Evolutionary conservation across 192 early-diverging fungal genomes (phyloP), one percentile per base, ranked within the genome.

Genomic region (Thamnidium elegans): DNA sequence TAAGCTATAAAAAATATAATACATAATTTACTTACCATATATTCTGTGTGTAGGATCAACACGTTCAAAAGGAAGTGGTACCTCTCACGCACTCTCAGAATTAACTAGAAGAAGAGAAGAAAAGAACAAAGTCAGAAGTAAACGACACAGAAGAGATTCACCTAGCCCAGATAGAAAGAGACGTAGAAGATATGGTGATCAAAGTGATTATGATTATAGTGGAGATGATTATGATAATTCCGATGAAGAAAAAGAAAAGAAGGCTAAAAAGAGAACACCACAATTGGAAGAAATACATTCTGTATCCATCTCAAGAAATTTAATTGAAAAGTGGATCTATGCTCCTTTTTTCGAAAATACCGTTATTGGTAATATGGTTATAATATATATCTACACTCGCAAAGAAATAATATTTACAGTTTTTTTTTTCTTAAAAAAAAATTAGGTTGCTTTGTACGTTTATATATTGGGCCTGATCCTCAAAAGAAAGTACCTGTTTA

Each of bases 241-340:
- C 0, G 75, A 75, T 5, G 79, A 75, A 36, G 73, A 78, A 50
- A 68, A 53, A 8, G 73, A 69, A 11, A 66, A 64, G 26, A 74
- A 68, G 42, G 17, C 50, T 15, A 50, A 72, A 20, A 73, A 76
- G 62, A 70, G 71, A 75, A 67, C 66, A 7, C 83, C 87, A 3
- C 77, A 80, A 0, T 61, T 90, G n/a, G 84, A 87, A 17, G 87
- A 91, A 6, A 59, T 91, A 8, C 81, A 84, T 46, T 58, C 72
- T 6, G 81, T 91, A 19, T 77, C 80, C 23, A 59, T 94, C 39
- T 77, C 86, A 7, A 77, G 92, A 17, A 80, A 81, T 50, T 78
- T 82, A 68, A 65, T 92, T 13, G 87, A 88, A 54, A 80, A 87
- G 32, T 92, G 91, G 91, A 61, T 88, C 32, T 84, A 88, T 73